phyloP scores from a whole-genome alignment of 2,329 filamentous ascomycete genomes.

The Aspergillus texensis region DNA sequence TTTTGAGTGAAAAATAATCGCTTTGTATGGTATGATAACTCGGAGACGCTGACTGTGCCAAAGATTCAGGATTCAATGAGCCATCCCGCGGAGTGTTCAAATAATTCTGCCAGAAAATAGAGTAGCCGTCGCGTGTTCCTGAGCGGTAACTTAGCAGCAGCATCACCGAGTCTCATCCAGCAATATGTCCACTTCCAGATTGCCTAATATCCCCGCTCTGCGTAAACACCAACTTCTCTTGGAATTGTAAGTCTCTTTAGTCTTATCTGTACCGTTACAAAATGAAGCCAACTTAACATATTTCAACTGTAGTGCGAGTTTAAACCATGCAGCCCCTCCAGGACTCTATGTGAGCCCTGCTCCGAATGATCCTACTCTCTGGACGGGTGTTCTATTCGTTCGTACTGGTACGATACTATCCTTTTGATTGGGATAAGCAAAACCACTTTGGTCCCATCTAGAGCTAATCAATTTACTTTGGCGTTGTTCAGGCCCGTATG shows the following conservation, averaged over 20 bases:
- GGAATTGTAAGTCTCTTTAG: conserved; percentile 70
- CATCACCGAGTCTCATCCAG: not conserved
- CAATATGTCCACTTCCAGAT: conserved; percentile 30
- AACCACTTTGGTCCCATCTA: not conserved
- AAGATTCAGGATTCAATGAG: not conserved
- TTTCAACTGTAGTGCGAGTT: conserved; percentile 64
- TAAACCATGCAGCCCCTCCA: conserved; percentile 80
- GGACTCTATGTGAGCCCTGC: conserved; percentile 86
- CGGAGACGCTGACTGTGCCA: not conserved
- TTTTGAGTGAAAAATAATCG: not conserved
- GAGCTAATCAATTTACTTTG: conserved; percentile 4
- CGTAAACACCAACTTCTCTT: conserved; percentile 76
- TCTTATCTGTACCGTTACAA: not conserved
- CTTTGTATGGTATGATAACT: not conserved
- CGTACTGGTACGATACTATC: conserved; percentile 67
- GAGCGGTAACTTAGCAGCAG: not conserved
- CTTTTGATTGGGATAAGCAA: not conserved
- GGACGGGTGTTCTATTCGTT: conserved; percentile 91
- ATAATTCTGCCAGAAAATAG: not conserved
- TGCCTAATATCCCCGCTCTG: conserved; percentile 54
- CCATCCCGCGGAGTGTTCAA: not conserved
- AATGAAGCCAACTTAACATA: not conserved
- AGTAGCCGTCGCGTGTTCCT: not conserved
- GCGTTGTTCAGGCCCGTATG: conserved; percentile 72
- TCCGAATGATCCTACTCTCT: conserved; percentile 76